Base-by-base conservation (phyloP, 1,284 basidiomycete genomes). In the Ustilago curta region DNA sequence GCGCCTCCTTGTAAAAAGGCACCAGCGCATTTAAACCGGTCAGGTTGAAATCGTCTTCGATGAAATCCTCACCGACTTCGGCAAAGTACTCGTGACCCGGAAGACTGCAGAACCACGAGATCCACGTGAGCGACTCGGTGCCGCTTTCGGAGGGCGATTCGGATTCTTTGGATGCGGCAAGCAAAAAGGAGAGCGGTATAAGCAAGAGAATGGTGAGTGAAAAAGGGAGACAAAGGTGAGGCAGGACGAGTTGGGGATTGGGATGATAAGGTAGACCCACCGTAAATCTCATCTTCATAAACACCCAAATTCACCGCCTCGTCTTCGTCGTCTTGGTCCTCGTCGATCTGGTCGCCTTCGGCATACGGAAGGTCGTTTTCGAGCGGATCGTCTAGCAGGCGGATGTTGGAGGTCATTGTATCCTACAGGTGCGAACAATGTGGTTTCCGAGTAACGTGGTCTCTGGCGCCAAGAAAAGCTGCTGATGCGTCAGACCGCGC, bases 41-140 rank as follows among this genome's bases (percentile, higher is more conserved):
- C 58, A 99, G 88, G 87, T 99, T 99, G 87, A 99, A 99, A 85
- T 99, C 97, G 86, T 99, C 97, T 85, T 99, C 97, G 85, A 99
- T 99, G 86, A 98, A 99, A 83, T 99, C 96, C 84, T 99, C 95
- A 59, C 92, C 91, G 21, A 98, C 95, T 55, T 86, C 84, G 23
- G 83, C 83, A 85, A 98, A 99, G 87, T 97, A 99, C 87, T 99
- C 97, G 86, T 99, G 97, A 6, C 97, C 97, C 6, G 97, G 95
- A 48, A 99, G 87, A 21, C 95, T 95, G 84, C 95, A 98, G 88
- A 97, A 99, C 97, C 96, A 99, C 79, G 91, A 92, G 83, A 96
- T 96, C 94, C 94, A 97, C 68, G 97, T 99, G 72, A 95, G 69
- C 5, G 84, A 77, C 29, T 84, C 83, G 2, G 83, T 83, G 4